Conservation (phyloP, 805 yeast genomes). For the Yarrowia keelungensis region DNA sequence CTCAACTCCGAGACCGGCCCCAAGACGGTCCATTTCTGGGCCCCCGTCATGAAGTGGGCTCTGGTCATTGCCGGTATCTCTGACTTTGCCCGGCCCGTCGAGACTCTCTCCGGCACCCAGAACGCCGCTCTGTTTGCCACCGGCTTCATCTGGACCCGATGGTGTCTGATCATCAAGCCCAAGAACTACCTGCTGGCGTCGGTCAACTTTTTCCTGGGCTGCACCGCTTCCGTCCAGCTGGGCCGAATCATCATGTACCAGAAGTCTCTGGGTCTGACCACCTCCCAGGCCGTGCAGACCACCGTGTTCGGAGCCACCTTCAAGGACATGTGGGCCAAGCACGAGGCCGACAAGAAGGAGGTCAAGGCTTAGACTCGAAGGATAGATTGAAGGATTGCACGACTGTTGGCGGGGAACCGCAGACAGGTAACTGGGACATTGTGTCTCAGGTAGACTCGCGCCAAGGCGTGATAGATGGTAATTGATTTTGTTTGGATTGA, state of each 20-base stretch:
- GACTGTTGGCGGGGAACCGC: no score
- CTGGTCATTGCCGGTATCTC: slow-evolving; percentile 89
- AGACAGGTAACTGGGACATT: no score
- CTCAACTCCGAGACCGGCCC: slow-evolving; percentile 93
- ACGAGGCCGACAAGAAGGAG: slow-evolving; percentile 37
- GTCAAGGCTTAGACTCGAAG: slow-evolving; percentile 7
- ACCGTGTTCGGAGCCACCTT: slow-evolving; percentile 38
- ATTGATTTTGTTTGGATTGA: neutral
- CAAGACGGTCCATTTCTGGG: slow-evolving; percentile 97
- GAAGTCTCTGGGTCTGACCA: slow-evolving; percentile 56
- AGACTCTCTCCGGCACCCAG: slow-evolving; percentile 87
- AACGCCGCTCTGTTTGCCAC: slow-evolving; percentile 87
- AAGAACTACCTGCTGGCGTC: slow-evolving; percentile 86
- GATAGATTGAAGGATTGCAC: no score
- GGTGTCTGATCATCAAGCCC: slow-evolving; percentile 94
- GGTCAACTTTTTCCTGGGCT: slow-evolving; percentile 90
- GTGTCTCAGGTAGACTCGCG: no score
- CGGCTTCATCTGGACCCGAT: slow-evolving; percentile 96
- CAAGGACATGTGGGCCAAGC: slow-evolving; percentile 34
- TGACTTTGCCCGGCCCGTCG: slow-evolving; percentile 90
- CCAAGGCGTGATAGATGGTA: neutral
- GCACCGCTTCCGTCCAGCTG: slow-evolving; percentile 87
- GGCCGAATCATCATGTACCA: slow-evolving; percentile 75
- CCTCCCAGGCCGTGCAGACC: slow-evolving; percentile 32
- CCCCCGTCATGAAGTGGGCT: slow-evolving; percentile 69